Base-by-base conservation (phyloP, 2,329 filamentous ascomycete genomes). In the Exophiala bonariae region DNA sequence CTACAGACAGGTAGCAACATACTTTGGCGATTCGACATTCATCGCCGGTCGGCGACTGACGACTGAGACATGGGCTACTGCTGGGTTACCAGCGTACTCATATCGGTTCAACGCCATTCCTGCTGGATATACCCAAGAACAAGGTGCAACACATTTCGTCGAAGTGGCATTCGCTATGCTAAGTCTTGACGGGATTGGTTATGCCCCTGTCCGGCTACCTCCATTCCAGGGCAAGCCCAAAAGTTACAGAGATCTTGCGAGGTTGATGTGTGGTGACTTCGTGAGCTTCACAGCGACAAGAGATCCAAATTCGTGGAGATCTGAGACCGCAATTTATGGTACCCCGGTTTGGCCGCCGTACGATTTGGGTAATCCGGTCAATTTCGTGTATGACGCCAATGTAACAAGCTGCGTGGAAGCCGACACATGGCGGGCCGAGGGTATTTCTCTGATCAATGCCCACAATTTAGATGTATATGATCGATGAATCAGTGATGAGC, bases 91-190 rank as follows among this genome's bases (percentile, higher is more conserved):
- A 6, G 78, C 78, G 7, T 85, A 81, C 67, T 78, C 75, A 57
- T 85, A 83, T 65, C 75, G 78, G 36, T 85, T 85, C 70, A 80
- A 85, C 59, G 78, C 78, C 7, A 64, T 75, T 13, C 65, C 74
- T 0, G 68, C 71, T 3, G 75, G 77, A 8, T 55, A 73, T 1
- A 61, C 67, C 1, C 63, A 65, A 7, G 62, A 69, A 1, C 64
- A 66, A 9, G 62, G 66, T 1, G 75, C 73, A 0, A 72, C 73
- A 0, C 81, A 83, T 60, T 83, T 82, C 60, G 70, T 74, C 46
- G 77, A 80, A 59, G 73, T 80, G 0, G 67, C 71, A 1, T 79
- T 79, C 51, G 77, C 80, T 5, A 76, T 82, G 40, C 60, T 77
- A 52, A 81, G 82, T 52, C 5, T 55, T 3, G 10, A 52, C 7